Evolutionary conservation across 1,284 basidiomycete genomes (phyloP).

Genomic region (Anthracocystis walkeri): DNA sequence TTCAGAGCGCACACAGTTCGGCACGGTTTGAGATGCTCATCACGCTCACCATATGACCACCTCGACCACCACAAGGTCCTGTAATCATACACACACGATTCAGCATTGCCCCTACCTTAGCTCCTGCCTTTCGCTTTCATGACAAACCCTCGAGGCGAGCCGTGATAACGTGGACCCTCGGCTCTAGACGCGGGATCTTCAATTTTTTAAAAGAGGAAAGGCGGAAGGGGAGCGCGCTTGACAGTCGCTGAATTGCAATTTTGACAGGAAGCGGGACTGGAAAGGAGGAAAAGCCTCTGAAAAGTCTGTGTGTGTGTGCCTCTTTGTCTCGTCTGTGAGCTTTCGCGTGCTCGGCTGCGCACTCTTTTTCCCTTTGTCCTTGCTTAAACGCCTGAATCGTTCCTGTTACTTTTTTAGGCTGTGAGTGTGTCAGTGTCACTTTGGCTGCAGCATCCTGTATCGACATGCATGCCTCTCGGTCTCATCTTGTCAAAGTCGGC

Average conservation of each 20-base stretch:
- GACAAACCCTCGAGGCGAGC: neutral
- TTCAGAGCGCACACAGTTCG: no score
- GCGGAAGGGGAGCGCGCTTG: neutral
- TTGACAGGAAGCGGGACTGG: no score
- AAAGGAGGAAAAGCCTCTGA: neutral
- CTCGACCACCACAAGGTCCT: no score
- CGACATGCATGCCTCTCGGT: conserved; percentile 8
- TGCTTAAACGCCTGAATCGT: neutral
- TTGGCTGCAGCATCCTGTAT: neutral
- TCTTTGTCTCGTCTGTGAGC: neutral
- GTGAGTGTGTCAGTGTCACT: neutral
- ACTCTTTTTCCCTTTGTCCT: neutral
- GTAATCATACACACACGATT: no score
- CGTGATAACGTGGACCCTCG: neutral
- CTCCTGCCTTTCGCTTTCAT: no score
- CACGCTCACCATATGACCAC: no score
- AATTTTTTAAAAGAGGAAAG: neutral
- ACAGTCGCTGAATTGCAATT: neutral
- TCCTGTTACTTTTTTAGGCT: no score
- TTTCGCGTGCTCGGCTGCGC: neutral
- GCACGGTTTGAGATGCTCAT: no score
- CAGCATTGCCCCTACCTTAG: no score
- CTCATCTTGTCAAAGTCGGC: neutral
- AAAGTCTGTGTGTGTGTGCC: neutral
- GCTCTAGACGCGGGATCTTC: neutral